These are phyloP conservation scores for Aureobasidium subglaciale DNA, from an alignment of 2,329 filamentous ascomycete species.

Conservation along the genomic window DNA sequence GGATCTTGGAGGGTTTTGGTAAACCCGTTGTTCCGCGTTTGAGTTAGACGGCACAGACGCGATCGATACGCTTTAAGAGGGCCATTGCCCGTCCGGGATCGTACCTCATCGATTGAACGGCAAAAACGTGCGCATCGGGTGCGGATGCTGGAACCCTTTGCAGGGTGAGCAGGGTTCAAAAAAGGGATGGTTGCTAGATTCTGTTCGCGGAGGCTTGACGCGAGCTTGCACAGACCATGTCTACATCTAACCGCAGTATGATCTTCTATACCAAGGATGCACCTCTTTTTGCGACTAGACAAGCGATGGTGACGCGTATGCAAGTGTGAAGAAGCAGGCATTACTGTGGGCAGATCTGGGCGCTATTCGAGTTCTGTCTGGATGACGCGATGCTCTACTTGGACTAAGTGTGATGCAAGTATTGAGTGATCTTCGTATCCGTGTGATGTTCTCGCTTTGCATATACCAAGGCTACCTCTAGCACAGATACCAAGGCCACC, in stretches of 20 bases:
- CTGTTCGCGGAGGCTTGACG: background rate
- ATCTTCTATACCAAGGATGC: background rate
- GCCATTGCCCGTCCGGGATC: background rate
- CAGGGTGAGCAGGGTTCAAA: background rate
- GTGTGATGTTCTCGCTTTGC: slow-evolving; percentile 6
- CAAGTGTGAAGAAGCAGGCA: background rate
- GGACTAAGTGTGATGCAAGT: background rate
- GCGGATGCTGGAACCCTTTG: background rate
- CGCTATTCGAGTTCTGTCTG: background rate
- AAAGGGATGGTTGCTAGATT: background rate
- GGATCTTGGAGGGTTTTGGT: slow-evolving; percentile 4
- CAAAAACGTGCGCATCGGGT: slow-evolving; percentile 10
- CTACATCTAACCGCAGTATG: background rate
- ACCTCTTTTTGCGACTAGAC: background rate
- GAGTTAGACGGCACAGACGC: slow-evolving; percentile 4
- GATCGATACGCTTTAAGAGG: background rate
- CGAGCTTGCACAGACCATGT: background rate
- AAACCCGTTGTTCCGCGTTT: slow-evolving; percentile 9
- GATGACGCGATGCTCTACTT: too few relatives aligned
- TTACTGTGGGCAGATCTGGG: background rate
- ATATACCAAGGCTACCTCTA: background rate
- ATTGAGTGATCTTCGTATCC: slow-evolving; percentile 8
- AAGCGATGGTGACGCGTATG: background rate
- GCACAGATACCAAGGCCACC: slow-evolving; percentile 1
- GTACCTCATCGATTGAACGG: background rate